Conservation (phyloP, 176 grass and related monocot species). For the Triticum timopheevii region DNA sequence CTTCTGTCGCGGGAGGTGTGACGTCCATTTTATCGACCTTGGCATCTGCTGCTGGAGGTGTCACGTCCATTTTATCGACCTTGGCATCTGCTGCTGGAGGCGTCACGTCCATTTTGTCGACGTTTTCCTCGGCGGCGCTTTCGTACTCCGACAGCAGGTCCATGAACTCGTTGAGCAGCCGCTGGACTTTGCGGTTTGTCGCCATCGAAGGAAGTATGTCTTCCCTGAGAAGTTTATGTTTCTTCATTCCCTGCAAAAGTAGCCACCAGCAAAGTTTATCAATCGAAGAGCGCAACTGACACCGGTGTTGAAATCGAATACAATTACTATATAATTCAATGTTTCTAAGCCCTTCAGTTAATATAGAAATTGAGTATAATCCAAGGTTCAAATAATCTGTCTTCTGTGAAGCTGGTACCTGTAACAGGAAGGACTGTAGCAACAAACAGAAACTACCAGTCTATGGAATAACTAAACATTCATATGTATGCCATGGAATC, state of each 20-base stretch:
- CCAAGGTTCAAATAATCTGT: background rate
- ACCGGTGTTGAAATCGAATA: background rate
- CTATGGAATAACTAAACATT: background rate
- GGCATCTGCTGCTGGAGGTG: background rate
- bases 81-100: background rate
- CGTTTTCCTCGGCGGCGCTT: slow-evolving; percentile 32
- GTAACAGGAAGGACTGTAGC: background rate
- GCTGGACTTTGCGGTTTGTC: slow-evolving; percentile 86
- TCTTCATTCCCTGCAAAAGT: slow-evolving; percentile 82
- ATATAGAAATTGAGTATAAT: background rate
- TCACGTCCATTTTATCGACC: background rate
- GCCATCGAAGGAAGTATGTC: slow-evolving; percentile 89
- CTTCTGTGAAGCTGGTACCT: background rate
- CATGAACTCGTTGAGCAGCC: slow-evolving; percentile 91
- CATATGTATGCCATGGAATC: background rate
- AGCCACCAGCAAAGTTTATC: background rate
- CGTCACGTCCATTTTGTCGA: slow-evolving; percentile 36
- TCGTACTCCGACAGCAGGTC: slow-evolving; percentile 82
- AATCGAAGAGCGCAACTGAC: background rate
- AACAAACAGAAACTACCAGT: background rate
- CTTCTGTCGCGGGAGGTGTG: background rate
- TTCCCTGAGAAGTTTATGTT: slow-evolving; percentile 83
- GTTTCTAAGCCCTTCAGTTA: background rate
- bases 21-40: background rate
- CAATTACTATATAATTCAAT: background rate